phyloP scores from a whole-genome alignment of 495 filamentous ascomycete species.

The Aspergillus sclerotioniger region DNA sequence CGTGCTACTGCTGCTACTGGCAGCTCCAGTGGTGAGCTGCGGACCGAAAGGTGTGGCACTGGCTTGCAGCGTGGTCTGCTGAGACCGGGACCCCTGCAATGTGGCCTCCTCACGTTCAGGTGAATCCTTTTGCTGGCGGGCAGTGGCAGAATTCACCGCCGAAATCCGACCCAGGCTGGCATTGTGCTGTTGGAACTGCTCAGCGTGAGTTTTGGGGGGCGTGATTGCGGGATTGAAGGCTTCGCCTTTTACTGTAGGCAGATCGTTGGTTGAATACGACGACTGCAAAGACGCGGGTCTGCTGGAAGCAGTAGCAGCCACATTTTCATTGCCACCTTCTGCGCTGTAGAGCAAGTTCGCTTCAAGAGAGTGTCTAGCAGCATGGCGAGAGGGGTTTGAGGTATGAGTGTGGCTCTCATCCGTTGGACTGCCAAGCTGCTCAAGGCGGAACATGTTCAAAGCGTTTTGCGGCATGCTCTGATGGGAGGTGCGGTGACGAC shows the following conservation, averaged over 20 bases:
- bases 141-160: slow-evolving; percentile 49
- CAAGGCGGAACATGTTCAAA: slow-evolving; percentile 37
- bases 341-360: slow-evolving; percentile 34
- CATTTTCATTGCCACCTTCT: slow-evolving; percentile 29
- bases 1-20: slow-evolving; percentile 21
- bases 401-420: slow-evolving; percentile 21
- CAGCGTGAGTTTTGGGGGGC: slow-evolving; percentile 60
- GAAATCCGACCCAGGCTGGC: slow-evolving; percentile 77
- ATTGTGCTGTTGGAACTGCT: slow-evolving; percentile 83
- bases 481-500: slow-evolving; percentile 74
- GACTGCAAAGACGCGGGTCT: slow-evolving; percentile 58
- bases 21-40: slow-evolving; percentile 30
- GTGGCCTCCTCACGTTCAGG: slow-evolving; percentile 48
- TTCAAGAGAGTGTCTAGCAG: slow-evolving; percentile 58
- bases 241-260: slow-evolving; percentile 78
- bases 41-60: slow-evolving; percentile 68
- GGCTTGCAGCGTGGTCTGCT: slow-evolving; percentile 71
- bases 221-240: slow-evolving; percentile 51
- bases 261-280: slow-evolving; percentile 86
- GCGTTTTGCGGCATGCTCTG: slow-evolving; percentile 73
- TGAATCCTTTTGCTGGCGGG: slow-evolving; percentile 66
- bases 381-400: slow-evolving; percentile 31
- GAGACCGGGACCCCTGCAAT: slow-evolving; percentile 42
- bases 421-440: slow-evolving; percentile 27
- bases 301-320: slow-evolving; percentile 27